Conservation (phyloP, 768 basidiomycete genomes). For the Agrocybe chaxingu region DNA sequence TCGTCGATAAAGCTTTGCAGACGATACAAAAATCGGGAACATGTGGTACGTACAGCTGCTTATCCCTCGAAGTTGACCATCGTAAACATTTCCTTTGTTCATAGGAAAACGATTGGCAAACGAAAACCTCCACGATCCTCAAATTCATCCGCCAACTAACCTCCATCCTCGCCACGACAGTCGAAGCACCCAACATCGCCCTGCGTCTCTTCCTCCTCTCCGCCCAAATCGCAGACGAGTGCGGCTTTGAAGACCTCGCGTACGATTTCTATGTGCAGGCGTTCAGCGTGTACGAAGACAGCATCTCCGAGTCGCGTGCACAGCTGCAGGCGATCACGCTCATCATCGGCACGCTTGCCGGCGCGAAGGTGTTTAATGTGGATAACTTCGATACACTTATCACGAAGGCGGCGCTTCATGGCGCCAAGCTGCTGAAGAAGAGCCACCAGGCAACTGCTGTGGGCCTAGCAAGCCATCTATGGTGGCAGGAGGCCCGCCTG, state of each 20-base stretch:
- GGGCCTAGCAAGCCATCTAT: conserved; percentile 91
- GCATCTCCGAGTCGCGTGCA: conserved; percentile 91
- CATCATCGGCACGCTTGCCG: conserved; percentile 87
- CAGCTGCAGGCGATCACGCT: conserved; percentile 97
- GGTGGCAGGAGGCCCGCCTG: conserved; percentile 85
- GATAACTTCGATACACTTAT: conserved; percentile 98
- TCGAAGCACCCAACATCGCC: conserved; percentile 90
- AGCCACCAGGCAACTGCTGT: conserved; percentile 97
- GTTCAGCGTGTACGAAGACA: conserved; percentile 97
- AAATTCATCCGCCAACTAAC: conserved; percentile 94
- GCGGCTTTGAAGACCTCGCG: conserved; percentile 91
- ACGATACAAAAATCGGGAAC: conserved; percentile 82
- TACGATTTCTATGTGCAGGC: conserved; percentile 99
- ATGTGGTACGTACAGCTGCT: conserved; percentile 43
- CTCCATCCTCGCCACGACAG: conserved; percentile 88
- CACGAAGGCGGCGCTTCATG: conserved; percentile 98
- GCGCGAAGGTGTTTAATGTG: conserved; percentile 84
- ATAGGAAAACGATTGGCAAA: conserved; percentile 87
- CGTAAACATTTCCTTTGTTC: conserved; percentile 3
- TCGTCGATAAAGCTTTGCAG: conserved; percentile 90
- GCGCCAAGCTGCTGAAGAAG: conserved; percentile 95
- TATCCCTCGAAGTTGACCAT: neutral
- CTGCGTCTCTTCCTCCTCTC: conserved; percentile 94
- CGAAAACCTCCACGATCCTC: conserved; percentile 82
- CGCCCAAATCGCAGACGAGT: conserved; percentile 93